A percentile compares a stretch with the other conserved stretches of the same genome.
Conservation (phyloP, 2,329 filamentous ascomycete genomes). For the Malbranchea zuffiana region DNA sequence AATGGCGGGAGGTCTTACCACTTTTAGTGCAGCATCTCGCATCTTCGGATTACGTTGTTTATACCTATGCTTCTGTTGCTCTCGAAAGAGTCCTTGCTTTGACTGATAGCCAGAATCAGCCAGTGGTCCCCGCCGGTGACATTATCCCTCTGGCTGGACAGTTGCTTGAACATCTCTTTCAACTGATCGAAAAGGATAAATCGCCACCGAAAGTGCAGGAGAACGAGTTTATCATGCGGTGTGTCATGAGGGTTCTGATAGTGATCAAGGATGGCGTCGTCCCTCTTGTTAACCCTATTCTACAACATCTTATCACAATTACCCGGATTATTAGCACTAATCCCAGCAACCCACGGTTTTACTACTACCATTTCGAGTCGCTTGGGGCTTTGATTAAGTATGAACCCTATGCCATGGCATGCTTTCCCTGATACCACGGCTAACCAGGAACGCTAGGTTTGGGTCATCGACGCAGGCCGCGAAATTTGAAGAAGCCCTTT, state of each 20-base stretch:
- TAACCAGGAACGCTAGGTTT: constrained; percentile 37
- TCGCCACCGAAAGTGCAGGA: constrained; percentile 91
- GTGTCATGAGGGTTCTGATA: constrained; percentile 93
- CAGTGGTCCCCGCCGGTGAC: constrained; percentile 67
- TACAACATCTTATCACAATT: constrained; percentile 76
- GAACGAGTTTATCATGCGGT: constrained; percentile 98
- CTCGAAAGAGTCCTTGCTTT: constrained; percentile 88
- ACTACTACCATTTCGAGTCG: constrained; percentile 96
- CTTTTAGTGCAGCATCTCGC: constrained; percentile 84
- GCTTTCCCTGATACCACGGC: neutral
- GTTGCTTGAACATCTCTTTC: constrained; percentile 79
- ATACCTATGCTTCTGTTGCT: constrained; percentile 92
- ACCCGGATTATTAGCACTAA: constrained; percentile 88
- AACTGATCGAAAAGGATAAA: constrained; percentile 72
- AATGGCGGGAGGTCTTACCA: constrained; percentile 83
- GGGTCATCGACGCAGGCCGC: constrained; percentile 57
- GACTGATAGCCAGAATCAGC: constrained; percentile 60
- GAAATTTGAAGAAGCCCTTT: constrained; percentile 69
- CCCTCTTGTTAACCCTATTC: constrained; percentile 62
- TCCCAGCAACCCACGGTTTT: constrained; percentile 93
- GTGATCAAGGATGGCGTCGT: constrained; percentile 77
- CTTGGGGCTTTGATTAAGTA: constrained; percentile 74
- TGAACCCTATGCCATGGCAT: neutral
- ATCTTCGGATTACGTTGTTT: constrained; percentile 87
- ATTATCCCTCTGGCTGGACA: constrained; percentile 77